phyloP scores from a whole-genome alignment of 1,284 basidiomycete species.

The Fomes fomentarius region DNA sequence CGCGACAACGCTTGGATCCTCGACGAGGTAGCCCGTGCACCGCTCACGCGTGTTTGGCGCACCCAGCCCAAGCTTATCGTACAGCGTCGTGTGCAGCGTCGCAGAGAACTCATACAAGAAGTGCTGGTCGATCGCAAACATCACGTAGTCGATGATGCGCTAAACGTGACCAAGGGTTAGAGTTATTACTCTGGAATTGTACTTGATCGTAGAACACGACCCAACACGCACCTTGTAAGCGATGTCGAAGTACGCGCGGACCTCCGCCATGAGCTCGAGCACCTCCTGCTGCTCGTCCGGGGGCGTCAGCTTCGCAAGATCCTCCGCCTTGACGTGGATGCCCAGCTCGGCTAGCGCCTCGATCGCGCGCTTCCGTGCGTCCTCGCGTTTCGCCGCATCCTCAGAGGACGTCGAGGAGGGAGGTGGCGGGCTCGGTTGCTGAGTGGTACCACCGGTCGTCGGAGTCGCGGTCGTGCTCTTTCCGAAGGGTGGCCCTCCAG shows the following conservation, averaged over 20 bases:
- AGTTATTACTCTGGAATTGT: no score
- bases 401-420: no score
- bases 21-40: slow-evolving; percentile 43
- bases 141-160: slow-evolving; percentile 51
- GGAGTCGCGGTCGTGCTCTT: no score
- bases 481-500: no score
- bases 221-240: slow-evolving; percentile 48
- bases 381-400: no score
- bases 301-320: slow-evolving; percentile 40
- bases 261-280: slow-evolving; percentile 51
- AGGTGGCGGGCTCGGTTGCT: no score
- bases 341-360: no score
- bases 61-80: slow-evolving; percentile 42
- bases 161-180: no score
- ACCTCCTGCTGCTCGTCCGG: slow-evolving; percentile 49
- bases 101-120: slow-evolving; percentile 43
- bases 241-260: slow-evolving; percentile 54
- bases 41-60: slow-evolving; percentile 35
- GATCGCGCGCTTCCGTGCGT: no score
- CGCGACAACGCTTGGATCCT: slow-evolving; percentile 41
- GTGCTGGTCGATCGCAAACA: slow-evolving; percentile 44
- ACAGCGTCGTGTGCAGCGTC: slow-evolving; percentile 39
- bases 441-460: no score
- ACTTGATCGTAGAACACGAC: no score
- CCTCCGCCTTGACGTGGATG: no score